These are phyloP conservation scores for Harringtonia lauricola DNA, from an alignment of 2,329 filamentous ascomycete species.

Conservation along the genomic window DNA sequence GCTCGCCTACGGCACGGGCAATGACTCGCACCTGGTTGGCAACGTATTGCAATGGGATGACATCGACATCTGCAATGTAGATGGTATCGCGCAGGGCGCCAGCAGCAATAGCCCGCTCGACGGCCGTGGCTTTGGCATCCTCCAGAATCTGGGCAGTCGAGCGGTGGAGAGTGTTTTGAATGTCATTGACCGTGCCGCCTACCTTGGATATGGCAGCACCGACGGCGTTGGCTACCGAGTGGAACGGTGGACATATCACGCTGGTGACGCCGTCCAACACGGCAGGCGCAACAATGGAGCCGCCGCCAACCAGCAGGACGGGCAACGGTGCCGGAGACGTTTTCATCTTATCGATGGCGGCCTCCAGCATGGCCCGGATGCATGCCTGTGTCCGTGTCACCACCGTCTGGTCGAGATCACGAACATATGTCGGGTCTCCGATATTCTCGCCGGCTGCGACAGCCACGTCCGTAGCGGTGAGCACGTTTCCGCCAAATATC, in stretches of 20 bases:
- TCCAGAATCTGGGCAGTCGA: constrained; percentile 23
- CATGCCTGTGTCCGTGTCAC: constrained; percentile 21
- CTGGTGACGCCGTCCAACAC: constrained; percentile 40
- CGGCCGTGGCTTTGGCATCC: constrained; percentile 27
- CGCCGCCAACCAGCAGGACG: constrained; percentile 52
- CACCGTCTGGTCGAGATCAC: constrained; percentile 26
- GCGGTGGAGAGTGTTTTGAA: constrained; percentile 25
- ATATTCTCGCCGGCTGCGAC: constrained; percentile 15
- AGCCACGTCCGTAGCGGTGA: constrained; percentile 48
- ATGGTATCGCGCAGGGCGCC: constrained; percentile 32
- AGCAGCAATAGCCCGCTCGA: constrained; percentile 30
- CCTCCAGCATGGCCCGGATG: constrained; percentile 41
- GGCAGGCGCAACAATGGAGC: constrained; percentile 45
- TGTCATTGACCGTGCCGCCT: constrained; percentile 38
- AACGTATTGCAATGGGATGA: constrained; percentile 42
- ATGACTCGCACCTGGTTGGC: constrained; percentile 40
- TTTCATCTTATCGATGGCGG: constrained; percentile 51
- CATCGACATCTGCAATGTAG: constrained; percentile 39
- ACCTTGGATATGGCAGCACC: constrained; percentile 52
- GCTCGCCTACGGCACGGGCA: constrained; percentile 42
- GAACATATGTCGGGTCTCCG: constrained; percentile 18
- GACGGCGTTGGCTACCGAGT: constrained; percentile 52
- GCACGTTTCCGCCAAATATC: constrained; percentile 42
- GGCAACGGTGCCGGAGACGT: constrained; percentile 46
- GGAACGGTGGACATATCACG: constrained; percentile 40